A percentile compares a stretch with the other conserved stretches of the same genome.
Evolutionary conservation across 495 filamentous ascomycete genomes (phyloP).

Genomic region (Hypoxylon cercidicola): DNA sequence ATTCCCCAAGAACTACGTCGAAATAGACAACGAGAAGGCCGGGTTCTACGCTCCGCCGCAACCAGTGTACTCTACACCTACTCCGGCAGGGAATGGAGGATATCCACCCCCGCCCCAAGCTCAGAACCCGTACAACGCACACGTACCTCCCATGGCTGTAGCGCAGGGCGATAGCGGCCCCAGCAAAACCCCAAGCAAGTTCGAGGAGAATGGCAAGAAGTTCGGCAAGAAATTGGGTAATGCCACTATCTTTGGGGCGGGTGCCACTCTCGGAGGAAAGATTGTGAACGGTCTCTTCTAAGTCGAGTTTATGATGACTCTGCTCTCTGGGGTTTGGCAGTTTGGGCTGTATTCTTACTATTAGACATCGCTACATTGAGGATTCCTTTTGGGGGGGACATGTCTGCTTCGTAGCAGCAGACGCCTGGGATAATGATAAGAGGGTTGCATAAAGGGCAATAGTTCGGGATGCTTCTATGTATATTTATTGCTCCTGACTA

Average conservation of each 20-base stretch:
- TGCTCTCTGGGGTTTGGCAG: neutral
- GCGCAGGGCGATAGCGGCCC: slow-evolving; percentile 42
- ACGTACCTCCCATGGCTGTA: slow-evolving; percentile 63
- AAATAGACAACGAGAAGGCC: slow-evolving; percentile 55
- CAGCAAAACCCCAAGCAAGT: slow-evolving; percentile 49
- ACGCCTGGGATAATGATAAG: neutral
- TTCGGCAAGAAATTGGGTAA: slow-evolving; percentile 82
- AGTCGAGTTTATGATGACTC: slow-evolving; percentile 10
- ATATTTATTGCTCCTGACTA: neutral
- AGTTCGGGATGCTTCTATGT: slow-evolving; percentile 6
- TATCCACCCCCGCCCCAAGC: slow-evolving; percentile 49
- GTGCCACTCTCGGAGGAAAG: slow-evolving; percentile 89
- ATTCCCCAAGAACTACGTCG: slow-evolving; percentile 91
- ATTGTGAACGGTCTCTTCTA: slow-evolving; percentile 95
- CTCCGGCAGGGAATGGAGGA: slow-evolving; percentile 28
- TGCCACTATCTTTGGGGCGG: slow-evolving; percentile 82
- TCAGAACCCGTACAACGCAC: slow-evolving; percentile 59
- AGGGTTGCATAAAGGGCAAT: neutral
- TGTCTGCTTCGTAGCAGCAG: neutral
- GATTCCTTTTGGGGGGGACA: neutral
- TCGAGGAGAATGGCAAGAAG: slow-evolving; percentile 71
- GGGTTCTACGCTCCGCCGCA: slow-evolving; percentile 47
- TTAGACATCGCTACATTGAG: neutral
- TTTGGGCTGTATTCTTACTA: neutral
- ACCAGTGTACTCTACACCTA: slow-evolving; percentile 43